Evolutionary conservation across 108 stramenopile genomes (phyloP), one percentile per base, ranked within the genome.

Genomic region (Skeletonema costatum): DNA sequence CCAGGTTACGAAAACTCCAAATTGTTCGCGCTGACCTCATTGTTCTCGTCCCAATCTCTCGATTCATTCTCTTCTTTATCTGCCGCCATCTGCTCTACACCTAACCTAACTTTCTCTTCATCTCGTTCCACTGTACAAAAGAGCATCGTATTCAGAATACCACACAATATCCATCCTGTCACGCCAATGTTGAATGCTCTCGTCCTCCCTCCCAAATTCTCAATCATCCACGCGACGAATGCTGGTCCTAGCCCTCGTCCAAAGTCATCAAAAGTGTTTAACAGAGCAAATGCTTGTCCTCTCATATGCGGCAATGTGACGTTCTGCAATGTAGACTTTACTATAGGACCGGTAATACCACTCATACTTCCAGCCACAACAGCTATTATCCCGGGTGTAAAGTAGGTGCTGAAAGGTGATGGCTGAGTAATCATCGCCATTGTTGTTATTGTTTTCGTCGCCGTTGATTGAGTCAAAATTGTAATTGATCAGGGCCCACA

Each of bases 161-260:
- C 92, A 70, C 94, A 92, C 2, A 93, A 25, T 9, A 89, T 67
- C 94, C 94, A 96, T 3, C 92, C 90, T 59, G 66, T 17, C 16
- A 90, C 72, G 19, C 90, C 92, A 33, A 92, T 75, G 72, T 91
- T 93, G 74, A 96, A 93, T 7, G 93, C 93, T 36, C 46, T 62
- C 21, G 66, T 63, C 53, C 94, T 72, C 10, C 88, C 84, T 53
- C 90, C 91, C 63, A 90, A 35, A 17, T 70, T 61, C 21, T 64
- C 71, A 66, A 96, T 93, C 71, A 96, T 61, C 44, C 73, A 39
- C 3, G 95, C 87, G 3, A 96, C 87, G 71, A 96, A 86, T 11
- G 87, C 89, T 3, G 96, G 96, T 5, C 96, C 96, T 3, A 93
- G 77, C 2, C 96, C 96, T 66, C 93, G 83, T 4, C 96, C 96